Evolutionary conservation across 2,329 filamentous ascomycete genomes (phyloP), one percentile per base, ranked within the genome.

Genomic region (Nigrospora oryzae): DNA sequence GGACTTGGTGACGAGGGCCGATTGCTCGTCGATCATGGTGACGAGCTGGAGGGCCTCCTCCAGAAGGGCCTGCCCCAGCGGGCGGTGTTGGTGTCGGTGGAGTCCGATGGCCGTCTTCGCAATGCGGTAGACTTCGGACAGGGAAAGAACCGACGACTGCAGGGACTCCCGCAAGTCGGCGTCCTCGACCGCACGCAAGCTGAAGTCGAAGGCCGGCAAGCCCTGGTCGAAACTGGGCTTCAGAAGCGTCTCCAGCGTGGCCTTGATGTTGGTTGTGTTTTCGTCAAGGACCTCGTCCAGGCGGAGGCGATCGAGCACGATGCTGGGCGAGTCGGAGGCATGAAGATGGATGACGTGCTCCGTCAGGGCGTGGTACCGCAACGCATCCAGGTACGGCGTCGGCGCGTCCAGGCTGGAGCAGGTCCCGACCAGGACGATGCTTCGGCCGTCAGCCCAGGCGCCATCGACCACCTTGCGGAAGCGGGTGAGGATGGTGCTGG

Each of bases 401-500:
- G 65, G 67, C 12, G 63, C 72, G 14, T 75, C 70, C 15, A 75
- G 71, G 1, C 71, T 73, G 19, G 81, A 74, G 11, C 84, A 84
- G 6, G 86, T 89, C n/a, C 90, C 93, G 31, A 97, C 66, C 15
- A 96, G 74, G 45, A 90, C 75, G 42, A 95, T 75, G 47, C 77
- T 78, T 52, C 82, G 76, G 5, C 89, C 89, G 35, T 79, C 73
- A 44, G 75, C 73, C 71, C 90, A 85, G 46, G 83, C 75, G 47
- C 78, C 76, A 54, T 90, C 83, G 23, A 95, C 79, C 7, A 85
- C 71, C 40, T 78, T 75, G 43, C 86, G 81, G 12, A 98, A 67
- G 47, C 83, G 80, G 36, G 73, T 68, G 8, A 96, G 66, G 31
- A 97, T 76, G 17, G 44, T 51, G 46, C 88, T 81, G 6, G 75